These are phyloP conservation scores for Bacterosira constricta DNA, from an alignment of 108 stramenopile genomes.

Conservation along the genomic window DNA sequence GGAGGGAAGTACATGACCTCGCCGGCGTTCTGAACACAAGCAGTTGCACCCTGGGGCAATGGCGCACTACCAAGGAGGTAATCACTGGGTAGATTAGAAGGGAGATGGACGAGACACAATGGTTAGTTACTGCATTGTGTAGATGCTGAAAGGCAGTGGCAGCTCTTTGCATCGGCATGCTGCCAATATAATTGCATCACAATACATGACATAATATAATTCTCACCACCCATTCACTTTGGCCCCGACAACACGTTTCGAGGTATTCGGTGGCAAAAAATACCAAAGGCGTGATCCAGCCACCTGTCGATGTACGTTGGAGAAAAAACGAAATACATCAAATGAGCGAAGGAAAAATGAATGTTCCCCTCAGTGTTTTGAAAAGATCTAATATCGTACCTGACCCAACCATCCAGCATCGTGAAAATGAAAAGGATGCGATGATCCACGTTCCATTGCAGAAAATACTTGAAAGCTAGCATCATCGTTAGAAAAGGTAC, in stretches of 20 bases:
- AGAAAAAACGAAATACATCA: neutral
- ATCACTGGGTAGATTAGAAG: too few relatives aligned
- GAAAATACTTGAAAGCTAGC: slow-evolving; percentile 49
- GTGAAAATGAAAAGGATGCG: slow-evolving; percentile 54
- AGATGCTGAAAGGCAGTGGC: too few relatives aligned
- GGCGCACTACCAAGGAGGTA: slow-evolving; percentile 25
- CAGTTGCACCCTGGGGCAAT: slow-evolving; percentile 20
- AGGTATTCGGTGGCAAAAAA: slow-evolving; percentile 47
- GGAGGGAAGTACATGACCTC: slow-evolving; percentile 53
- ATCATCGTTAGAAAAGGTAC: neutral
- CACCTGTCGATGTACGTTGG: neutral
- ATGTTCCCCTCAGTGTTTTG: too few relatives aligned
- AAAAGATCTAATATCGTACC: slow-evolving; percentile 13
- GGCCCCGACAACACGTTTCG: slow-evolving; percentile 1
- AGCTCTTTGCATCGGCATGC: too few relatives aligned
- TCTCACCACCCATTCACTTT: slow-evolving; percentile 49
- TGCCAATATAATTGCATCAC: too few relatives aligned
- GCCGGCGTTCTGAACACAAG: slow-evolving; percentile 43
- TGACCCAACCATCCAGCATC: slow-evolving; percentile 53
- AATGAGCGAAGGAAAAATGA: neutral
- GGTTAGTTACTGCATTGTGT: too few relatives aligned
- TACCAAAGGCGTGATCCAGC: slow-evolving; percentile 47
- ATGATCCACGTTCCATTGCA: slow-evolving; percentile 27
- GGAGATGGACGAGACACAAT: too few relatives aligned
- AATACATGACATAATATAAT: too few relatives aligned